Conservation (phyloP, 768 basidiomycete species). For the Auricularia sp. region DNA sequence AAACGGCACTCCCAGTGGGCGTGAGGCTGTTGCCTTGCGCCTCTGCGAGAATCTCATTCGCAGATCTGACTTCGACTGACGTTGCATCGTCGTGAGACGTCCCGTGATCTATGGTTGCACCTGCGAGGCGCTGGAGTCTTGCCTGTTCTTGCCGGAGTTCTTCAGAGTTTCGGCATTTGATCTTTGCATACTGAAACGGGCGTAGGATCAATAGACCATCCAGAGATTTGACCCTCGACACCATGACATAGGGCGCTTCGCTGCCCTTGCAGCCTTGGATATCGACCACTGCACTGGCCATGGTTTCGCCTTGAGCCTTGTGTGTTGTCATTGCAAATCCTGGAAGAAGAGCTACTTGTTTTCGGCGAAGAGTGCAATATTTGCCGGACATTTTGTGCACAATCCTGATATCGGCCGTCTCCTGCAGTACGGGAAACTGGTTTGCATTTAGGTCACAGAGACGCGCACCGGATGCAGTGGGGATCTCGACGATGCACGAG, state of each 20-base stretch:
- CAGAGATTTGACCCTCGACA: conserved; percentile 23
- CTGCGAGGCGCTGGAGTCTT: too few species aligned
- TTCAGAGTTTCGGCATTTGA: conserved; percentile 3
- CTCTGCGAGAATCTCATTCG: too few species aligned
- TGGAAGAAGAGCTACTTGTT: conserved; percentile 27
- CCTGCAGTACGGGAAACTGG: conserved; percentile 16
- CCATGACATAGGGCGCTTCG: conserved; percentile 33
- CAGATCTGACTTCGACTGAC: too few species aligned
- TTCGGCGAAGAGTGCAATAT: conserved; percentile 15
- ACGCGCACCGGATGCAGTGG: conserved; percentile 1
- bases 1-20: too few species aligned
- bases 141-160: too few species aligned
- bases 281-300: conserved; percentile 24
- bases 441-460: conserved; percentile 12
- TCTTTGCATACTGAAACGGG: conserved; percentile 11
- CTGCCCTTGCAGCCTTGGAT: conserved; percentile 20
- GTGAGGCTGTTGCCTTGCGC: too few species aligned
- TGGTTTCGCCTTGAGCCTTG: conserved; percentile 29
- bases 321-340: conserved; percentile 32
- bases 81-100: too few species aligned
- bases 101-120: too few species aligned
- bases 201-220: conserved; percentile 23
- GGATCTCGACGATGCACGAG: conserved; percentile 18
- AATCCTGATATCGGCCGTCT: conserved; percentile 15
- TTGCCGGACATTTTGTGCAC: conserved; percentile 13